These are phyloP conservation scores for Fusarium buxicola DNA, from an alignment of 2,329 filamentous ascomycete genomes.

Conservation along the genomic window DNA sequence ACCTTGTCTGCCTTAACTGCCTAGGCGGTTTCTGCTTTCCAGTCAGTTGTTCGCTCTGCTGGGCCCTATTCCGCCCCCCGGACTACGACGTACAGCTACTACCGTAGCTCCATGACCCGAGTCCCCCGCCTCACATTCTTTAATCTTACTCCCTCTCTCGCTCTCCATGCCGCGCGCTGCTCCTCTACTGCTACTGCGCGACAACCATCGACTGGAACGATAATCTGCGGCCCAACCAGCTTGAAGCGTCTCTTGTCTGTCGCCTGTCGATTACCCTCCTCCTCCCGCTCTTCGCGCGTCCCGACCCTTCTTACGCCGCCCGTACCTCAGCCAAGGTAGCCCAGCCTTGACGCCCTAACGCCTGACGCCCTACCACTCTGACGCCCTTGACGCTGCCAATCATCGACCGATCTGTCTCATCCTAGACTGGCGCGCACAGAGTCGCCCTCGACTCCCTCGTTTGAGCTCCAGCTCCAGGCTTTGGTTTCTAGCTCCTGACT, in stretches of 20 bases:
- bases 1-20: background rate
- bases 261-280: slow-evolving; percentile 2
- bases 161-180: slow-evolving; percentile 35
- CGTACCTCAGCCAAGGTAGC: slow-evolving; percentile 28
- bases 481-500: slow-evolving; percentile 33
- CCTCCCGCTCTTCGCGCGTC: slow-evolving; percentile 17
- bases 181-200: slow-evolving; percentile 26
- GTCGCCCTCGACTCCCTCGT: slow-evolving; percentile 39
- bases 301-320: slow-evolving; percentile 29
- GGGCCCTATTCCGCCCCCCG: slow-evolving; percentile 5
- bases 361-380: slow-evolving; percentile 40
- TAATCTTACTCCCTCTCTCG: slow-evolving; percentile 39
- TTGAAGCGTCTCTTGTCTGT: slow-evolving; percentile 16
- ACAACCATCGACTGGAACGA: slow-evolving; percentile 30
- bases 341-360: slow-evolving; percentile 40
- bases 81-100: slow-evolving; percentile 19
- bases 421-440: slow-evolving; percentile 38
- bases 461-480: slow-evolving; percentile 35
- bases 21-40: slow-evolving; percentile 3
- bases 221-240: slow-evolving; percentile 22
- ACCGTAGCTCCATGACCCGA: slow-evolving; percentile 29
- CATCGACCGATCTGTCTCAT: slow-evolving; percentile 44
- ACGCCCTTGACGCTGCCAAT: slow-evolving; percentile 46
- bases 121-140: slow-evolving; percentile 35
- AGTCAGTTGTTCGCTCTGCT: slow-evolving; percentile 5